Evolutionary conservation across 2,329 filamentous ascomycete genomes (phyloP).

Genomic region (Ophiostoma pallidulum): DNA sequence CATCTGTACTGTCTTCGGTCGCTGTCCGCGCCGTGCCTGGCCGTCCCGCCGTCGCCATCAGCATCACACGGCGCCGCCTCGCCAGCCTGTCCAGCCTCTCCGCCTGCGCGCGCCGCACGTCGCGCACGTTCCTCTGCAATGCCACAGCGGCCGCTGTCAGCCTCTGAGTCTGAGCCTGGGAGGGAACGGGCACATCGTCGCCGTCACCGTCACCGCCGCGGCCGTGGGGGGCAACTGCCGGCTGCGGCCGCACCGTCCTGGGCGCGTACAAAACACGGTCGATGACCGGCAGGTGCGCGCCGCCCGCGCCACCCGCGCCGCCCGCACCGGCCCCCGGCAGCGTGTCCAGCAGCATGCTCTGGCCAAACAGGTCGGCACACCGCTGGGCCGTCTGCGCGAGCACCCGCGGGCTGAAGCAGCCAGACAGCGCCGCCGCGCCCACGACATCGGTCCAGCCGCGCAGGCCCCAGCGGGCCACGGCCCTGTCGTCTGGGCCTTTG

Average conservation of each 20-base stretch:
- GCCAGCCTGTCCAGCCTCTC: background rate
- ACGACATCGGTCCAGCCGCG: slow-evolving; percentile 83
- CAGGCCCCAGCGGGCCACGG: slow-evolving; percentile 29
- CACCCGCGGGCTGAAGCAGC: slow-evolving; percentile 56
- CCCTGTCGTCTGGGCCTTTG: background rate
- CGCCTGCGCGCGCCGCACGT: background rate
- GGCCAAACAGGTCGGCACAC: slow-evolving; percentile 65
- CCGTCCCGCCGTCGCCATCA: no score
- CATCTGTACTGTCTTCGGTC: background rate
- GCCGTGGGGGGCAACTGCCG: background rate
- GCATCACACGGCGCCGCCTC: background rate
- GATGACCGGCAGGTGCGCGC: no score
- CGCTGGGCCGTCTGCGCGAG: slow-evolving; percentile 62
- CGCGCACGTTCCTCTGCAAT: background rate
- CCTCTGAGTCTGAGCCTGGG: no score
- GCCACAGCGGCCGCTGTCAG: no score
- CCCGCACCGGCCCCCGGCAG: slow-evolving; percentile 27
- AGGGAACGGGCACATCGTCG: no score
- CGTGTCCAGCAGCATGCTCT: slow-evolving; percentile 57
- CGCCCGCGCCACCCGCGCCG: background rate
- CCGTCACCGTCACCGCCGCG: background rate
- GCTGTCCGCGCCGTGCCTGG: background rate
- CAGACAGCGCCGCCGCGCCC: slow-evolving; percentile 64
- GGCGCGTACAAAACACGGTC: background rate
- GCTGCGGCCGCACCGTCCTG: no score